These are phyloP conservation scores for Drosera capensis DNA, from an alignment of 148 eudicot species.

Conservation along the genomic window DNA sequence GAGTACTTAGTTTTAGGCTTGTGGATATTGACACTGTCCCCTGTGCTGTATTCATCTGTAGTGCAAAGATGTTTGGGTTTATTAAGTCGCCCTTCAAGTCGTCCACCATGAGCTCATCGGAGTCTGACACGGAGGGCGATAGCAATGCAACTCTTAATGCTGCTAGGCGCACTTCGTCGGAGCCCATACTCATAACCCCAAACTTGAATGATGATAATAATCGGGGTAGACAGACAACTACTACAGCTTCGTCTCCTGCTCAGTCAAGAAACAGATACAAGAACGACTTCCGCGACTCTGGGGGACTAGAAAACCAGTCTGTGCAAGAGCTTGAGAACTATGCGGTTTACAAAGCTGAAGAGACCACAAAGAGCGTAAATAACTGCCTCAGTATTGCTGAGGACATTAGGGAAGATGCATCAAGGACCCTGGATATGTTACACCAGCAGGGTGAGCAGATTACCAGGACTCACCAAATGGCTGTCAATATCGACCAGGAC, in stretches of 20 bases:
- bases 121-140: constrained; percentile 13
- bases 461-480: constrained; percentile 62
- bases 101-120: constrained; percentile 12
- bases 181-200: constrained; percentile 29
- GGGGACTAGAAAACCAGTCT: constrained; percentile 60
- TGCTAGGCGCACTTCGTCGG: constrained; percentile 51
- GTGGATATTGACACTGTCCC: not conserved
- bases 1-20: not conserved
- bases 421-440: constrained; percentile 62
- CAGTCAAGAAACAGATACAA: constrained; percentile 13
- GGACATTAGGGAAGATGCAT: constrained; percentile 63
- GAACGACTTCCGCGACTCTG: constrained; percentile 20
- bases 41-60: not conserved
- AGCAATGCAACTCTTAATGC: constrained; percentile 9
- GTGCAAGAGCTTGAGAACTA: constrained; percentile 68
- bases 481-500: constrained; percentile 58
- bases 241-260: constrained; percentile 5
- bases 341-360: constrained; percentile 61
- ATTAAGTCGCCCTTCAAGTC: constrained; percentile 32
- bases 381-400: constrained; percentile 72
- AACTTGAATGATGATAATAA: constrained; percentile 12
- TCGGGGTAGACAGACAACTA: constrained; percentile 8
- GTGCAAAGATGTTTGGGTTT: constrained; percentile 44
- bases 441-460: constrained; percentile 94
- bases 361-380: constrained; percentile 57